A percentile compares a stretch with the other conserved stretches of the same genome.
phyloP scores from a whole-genome alignment of 192 early-diverging fungal species.

The Globomyces pollinis-pini region DNA sequence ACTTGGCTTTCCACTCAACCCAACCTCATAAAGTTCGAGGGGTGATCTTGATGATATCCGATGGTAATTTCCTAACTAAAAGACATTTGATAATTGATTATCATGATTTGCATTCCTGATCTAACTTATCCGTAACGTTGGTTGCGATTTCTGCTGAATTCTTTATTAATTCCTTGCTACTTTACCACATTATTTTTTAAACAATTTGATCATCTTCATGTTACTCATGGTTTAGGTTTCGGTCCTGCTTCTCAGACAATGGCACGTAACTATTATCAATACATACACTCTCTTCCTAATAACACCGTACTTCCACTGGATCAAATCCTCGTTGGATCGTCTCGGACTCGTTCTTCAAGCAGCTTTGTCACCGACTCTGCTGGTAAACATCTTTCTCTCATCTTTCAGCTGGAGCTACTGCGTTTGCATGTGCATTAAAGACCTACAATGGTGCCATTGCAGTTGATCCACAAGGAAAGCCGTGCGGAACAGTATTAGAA shows the following conservation, averaged over 20 bases:
- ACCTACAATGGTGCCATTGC: constrained; percentile 91
- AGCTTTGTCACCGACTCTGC: constrained; percentile 92
- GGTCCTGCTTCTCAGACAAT: constrained; percentile 90
- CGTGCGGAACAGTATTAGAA: constrained; percentile 92
- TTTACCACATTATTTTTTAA: not conserved
- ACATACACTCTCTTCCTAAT: constrained; percentile 44
- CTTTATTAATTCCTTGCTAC: too few relatives aligned
- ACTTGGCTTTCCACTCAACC: too few relatives aligned
- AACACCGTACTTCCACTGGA: constrained; percentile 41
- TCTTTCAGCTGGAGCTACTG: constrained; percentile 98
- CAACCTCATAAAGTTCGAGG: too few relatives aligned
- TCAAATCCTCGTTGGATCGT: constrained; percentile 67
- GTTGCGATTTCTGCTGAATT: too few relatives aligned
- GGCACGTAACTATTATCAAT: constrained; percentile 73
- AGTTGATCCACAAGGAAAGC: constrained; percentile 56
- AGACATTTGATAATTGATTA: not conserved
- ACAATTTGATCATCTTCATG: not conserved
- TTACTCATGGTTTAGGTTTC: too few relatives aligned
- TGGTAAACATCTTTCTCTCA: too few relatives aligned
- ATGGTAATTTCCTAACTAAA: constrained; percentile 37
- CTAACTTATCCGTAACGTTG: too few relatives aligned
- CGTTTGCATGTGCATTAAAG: constrained; percentile 85
- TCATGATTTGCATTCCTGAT: too few relatives aligned
- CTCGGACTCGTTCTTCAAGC: constrained; percentile 73
- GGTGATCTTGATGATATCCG: constrained; percentile 92